Percentiles rank a stretch among this genome's conserved stretches.
Conservation (phyloP, 2,329 filamentous ascomycete genomes). For the Shiraia bambusicola region DNA sequence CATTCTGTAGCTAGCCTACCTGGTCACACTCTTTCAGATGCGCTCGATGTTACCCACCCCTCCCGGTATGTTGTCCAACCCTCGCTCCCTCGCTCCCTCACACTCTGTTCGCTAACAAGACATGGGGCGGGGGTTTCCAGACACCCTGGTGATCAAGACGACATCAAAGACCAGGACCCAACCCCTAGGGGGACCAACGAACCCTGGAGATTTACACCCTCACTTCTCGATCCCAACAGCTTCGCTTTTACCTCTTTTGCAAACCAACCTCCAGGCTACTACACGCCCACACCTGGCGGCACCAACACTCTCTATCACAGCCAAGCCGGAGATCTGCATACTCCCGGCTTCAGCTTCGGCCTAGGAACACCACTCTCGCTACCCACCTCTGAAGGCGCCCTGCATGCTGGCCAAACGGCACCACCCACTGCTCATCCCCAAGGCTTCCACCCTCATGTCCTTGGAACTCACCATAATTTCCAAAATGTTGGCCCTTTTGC, state of each 20-base stretch:
- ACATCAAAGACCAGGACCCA: conserved; percentile 75
- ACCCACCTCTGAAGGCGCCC: conserved; percentile 66
- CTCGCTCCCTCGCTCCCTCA: too few relatives aligned
- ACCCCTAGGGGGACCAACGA: conserved; percentile 80
- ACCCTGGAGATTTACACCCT: conserved; percentile 84
- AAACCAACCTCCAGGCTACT: conserved; percentile 79
- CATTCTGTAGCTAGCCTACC: conserved; percentile 45
- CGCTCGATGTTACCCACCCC: conserved; percentile 49
- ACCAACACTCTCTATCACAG: conserved; percentile 78
- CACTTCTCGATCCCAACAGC: conserved; percentile 81
- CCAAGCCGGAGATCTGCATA: conserved; percentile 84
- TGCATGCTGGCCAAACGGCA: conserved; percentile 59
- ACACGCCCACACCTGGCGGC: conserved; percentile 82
- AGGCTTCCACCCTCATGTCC: conserved; percentile 60
- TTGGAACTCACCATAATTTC: conserved; percentile 49
- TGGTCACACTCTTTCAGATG: conserved; percentile 52
- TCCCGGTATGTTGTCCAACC: conserved; percentile 50
- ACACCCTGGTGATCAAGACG: conserved; percentile 49
- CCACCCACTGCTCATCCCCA: conserved; percentile 56
- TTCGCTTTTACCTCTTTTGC: conserved; percentile 78
- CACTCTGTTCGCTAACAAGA: conserved; percentile 14
- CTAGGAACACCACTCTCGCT: conserved; percentile 82
- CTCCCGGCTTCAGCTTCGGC: conserved; percentile 71
- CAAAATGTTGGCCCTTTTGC: conserved; percentile 71
- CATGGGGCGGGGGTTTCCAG: conserved; percentile 39